Evolutionary conservation across 2,329 filamentous ascomycete species (phyloP).

Genomic region (Ceratocystis ficicola): DNA sequence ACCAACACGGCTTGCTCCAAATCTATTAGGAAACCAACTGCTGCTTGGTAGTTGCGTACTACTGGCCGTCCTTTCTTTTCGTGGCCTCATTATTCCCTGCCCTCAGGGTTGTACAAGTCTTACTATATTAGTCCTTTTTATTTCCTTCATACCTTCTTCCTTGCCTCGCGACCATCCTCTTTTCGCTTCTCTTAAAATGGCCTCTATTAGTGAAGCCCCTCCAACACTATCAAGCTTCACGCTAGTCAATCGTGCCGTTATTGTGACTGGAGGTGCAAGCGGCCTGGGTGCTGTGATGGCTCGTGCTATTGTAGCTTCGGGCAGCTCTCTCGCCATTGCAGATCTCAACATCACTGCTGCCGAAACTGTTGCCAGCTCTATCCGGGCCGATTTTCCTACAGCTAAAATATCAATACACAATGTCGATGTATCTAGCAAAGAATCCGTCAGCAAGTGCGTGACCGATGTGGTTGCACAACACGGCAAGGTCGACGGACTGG

Average conservation of each 20-base stretch:
- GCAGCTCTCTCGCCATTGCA: conserved; percentile 80
- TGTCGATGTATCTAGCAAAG: conserved; percentile 28
- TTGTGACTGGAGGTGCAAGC: conserved; percentile 83
- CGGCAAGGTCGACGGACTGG: conserved; percentile 76
- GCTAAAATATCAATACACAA: conserved; percentile 67
- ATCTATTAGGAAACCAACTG: too few relatives aligned
- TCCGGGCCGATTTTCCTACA: background rate
- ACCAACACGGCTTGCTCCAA: too few relatives aligned
- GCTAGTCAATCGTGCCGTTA: conserved; percentile 66
- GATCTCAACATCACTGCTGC: conserved; percentile 57
- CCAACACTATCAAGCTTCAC: conserved; percentile 78
- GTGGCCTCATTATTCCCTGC: background rate
- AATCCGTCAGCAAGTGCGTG: conserved; percentile 11
- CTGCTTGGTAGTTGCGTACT: too few relatives aligned
- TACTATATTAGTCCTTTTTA: background rate
- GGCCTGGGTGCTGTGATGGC: conserved; percentile 87
- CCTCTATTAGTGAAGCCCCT: background rate
- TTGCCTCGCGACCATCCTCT: background rate
- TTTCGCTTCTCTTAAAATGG: background rate
- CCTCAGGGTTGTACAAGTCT: background rate
- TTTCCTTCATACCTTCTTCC: background rate
- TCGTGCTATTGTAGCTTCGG: conserved; percentile 78
- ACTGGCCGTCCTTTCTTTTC: too few relatives aligned
- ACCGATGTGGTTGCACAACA: conserved; percentile 43
- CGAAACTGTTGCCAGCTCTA: background rate